phyloP scores from a whole-genome alignment of 1,284 basidiomycete species.

The Malassezia restricta region DNA sequence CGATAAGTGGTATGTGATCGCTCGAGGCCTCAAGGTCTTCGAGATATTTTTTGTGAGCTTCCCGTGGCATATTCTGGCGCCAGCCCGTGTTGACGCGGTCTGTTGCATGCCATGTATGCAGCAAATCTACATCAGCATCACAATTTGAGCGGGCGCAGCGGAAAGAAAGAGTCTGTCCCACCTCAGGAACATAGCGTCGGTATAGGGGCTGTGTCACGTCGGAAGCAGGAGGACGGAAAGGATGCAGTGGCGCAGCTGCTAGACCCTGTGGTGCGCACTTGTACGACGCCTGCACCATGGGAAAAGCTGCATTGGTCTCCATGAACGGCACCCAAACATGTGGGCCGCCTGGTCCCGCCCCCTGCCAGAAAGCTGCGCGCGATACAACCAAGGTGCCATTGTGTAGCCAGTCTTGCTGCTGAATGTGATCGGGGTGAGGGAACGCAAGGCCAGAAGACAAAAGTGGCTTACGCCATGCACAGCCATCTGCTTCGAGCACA shows the following conservation, averaged over 20 bases:
- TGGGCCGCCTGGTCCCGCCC: conserved; percentile 14
- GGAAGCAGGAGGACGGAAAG: conserved; percentile 14
- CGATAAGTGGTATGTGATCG: conserved; percentile 28
- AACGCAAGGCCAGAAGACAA: conserved; percentile 18
- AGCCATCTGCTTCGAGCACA: background rate
- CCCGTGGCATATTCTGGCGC: conserved; percentile 28
- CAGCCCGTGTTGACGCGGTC: conserved; percentile 39
- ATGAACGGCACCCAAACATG: conserved; percentile 18
- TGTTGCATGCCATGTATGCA: conserved; percentile 34
- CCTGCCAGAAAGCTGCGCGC: conserved; percentile 36
- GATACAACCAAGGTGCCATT: conserved; percentile 16
- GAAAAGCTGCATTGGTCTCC: conserved; percentile 5
- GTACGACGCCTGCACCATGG: background rate
- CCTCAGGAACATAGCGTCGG: conserved; percentile 29
- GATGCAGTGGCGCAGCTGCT: background rate
- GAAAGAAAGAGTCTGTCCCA: conserved; percentile 32
- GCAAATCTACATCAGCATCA: conserved; percentile 24
- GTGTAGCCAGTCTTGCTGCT: background rate
- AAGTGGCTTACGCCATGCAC: conserved; percentile 5
- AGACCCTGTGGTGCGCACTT: background rate
- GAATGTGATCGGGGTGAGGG: conserved; percentile 17
- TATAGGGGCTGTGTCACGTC: conserved; percentile 23
- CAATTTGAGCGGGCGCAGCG: conserved; percentile 23
- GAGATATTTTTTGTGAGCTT: conserved; percentile 27
- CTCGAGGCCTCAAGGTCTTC: conserved; percentile 19